Conservation (phyloP, 2,329 filamentous ascomycete genomes). For the Aspergillus unguis region DNA sequence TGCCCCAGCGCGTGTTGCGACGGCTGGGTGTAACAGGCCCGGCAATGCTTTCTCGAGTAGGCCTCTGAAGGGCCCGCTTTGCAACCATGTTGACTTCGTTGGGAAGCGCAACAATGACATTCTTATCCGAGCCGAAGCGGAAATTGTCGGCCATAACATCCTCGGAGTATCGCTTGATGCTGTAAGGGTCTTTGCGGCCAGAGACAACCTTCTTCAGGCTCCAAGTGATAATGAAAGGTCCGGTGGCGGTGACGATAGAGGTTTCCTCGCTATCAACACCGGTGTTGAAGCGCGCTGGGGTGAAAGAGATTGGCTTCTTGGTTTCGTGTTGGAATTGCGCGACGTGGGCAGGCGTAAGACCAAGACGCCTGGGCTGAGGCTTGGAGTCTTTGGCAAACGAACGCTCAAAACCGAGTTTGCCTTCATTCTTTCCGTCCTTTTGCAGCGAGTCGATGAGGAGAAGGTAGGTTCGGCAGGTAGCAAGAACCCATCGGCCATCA, state of each 20-base stretch:
- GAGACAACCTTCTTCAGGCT: slow-evolving; percentile 83
- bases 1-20: slow-evolving; percentile 33
- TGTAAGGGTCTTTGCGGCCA: slow-evolving; percentile 82
- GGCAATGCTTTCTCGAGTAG: slow-evolving; percentile 90
- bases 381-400: slow-evolving; percentile 89
- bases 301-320: slow-evolving; percentile 79
- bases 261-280: slow-evolving; percentile 78
- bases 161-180: slow-evolving; percentile 93
- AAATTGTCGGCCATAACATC: slow-evolving; percentile 98
- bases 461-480: slow-evolving; percentile 90
- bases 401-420: slow-evolving; percentile 96
- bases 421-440: slow-evolving; percentile 90
- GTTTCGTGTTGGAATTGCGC: slow-evolving; percentile 98
- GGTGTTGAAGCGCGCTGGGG: slow-evolving; percentile 89
- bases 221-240: slow-evolving; percentile 96
- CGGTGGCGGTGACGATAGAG: slow-evolving; percentile 93
- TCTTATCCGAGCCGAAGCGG: slow-evolving; percentile 95
- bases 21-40: slow-evolving; percentile 47
- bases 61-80: slow-evolving; percentile 77
- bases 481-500: slow-evolving; percentile 92
- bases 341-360: slow-evolving; percentile 84
- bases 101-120: slow-evolving; percentile 92
- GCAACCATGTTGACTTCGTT: slow-evolving; percentile 99
- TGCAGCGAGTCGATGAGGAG: slow-evolving; percentile 89
- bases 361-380: slow-evolving; percentile 85